Base-by-base conservation (phyloP, 441 rosid species). In the Corymbia calophylla region DNA sequence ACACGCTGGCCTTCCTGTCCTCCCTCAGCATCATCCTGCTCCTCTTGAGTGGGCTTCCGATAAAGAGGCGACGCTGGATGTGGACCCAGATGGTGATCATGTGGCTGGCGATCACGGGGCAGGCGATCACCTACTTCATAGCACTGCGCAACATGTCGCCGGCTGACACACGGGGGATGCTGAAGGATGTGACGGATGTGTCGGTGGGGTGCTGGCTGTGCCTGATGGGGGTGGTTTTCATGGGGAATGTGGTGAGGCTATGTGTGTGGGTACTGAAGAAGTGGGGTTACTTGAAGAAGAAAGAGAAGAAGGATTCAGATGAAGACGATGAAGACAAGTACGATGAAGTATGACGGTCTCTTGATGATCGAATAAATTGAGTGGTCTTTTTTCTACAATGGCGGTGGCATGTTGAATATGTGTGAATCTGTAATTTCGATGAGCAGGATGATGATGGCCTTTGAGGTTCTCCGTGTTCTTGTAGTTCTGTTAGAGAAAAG, bases 11-110 rank as follows among this genome's bases (percentile, higher is more conserved):
- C 18, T 90, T 87, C 80, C 48, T 90, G 53, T 87, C 91, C 6
- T 90, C 89, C 27, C 89, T 90, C 32, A 87, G 91, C 84, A 90
- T 90, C 86, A 90, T 90, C 55, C 88, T 90, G 62, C 88, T 90
- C 53, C 89, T 90, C n/a, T 51, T 90, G 35, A 88, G 91, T 5
- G 89, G 91, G 49, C 77, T 90, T 29, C 89, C 91, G 0, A 87
- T 90, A 89, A 90, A 84, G 35, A 68, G 86, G 73, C 51, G 91
- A 39, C 54, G 87, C 39, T 90, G 89, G 89, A 87, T 88, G 91
- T 90, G 91, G 91, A 88, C 68, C 1, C 88, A 87, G 85, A 90
- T 90, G 91, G 89, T 88, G 88, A 90, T 85, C 5, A 90, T 88
- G 91, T 87, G 91, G 91, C 44, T 87, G 14, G 88, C 86, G 13